Evolutionary conservation across 2,329 filamentous ascomycete species (phyloP).

Genomic region (Gnomoniopsis sp.): DNA sequence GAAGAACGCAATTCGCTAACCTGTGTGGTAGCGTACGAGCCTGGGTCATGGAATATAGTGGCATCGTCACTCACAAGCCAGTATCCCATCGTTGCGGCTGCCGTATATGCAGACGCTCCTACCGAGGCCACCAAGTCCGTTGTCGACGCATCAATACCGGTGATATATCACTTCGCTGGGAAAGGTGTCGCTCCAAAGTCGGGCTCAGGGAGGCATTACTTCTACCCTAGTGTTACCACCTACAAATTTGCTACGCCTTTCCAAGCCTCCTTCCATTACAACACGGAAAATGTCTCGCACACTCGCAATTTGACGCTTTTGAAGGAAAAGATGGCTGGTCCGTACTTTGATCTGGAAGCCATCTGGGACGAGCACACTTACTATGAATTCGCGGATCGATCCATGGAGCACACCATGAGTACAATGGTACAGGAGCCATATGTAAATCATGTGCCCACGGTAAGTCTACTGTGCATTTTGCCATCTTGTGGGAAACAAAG

Average conservation of each 20-base stretch:
- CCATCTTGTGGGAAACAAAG: neutral
- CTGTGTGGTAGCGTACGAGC: conserved; percentile 11
- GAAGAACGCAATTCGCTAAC: neutral
- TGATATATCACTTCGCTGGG: conserved; percentile 14
- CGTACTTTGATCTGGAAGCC: conserved; percentile 69
- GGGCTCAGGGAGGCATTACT: conserved; percentile 6
- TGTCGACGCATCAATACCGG: conserved; percentile 7
- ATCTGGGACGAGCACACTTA: conserved; percentile 78
- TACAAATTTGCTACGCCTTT: conserved; percentile 16
- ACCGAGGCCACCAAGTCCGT: neutral
- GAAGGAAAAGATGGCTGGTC: conserved; percentile 60
- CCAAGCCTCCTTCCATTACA: conserved; percentile 21
- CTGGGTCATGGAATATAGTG: conserved; percentile 8
- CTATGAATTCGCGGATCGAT: conserved; percentile 66
- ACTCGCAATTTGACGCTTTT: conserved; percentile 64
- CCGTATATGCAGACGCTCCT: conserved; percentile 13
- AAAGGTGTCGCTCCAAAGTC: neutral
- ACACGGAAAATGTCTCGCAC: conserved; percentile 48
- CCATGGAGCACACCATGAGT: conserved; percentile 72
- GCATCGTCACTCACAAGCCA: conserved; percentile 1
- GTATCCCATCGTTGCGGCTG: conserved; percentile 11
- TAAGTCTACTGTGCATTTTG: conserved; percentile 30
- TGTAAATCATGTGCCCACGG: conserved; percentile 72
- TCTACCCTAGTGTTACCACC: conserved; percentile 10
- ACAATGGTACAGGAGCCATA: conserved; percentile 31